Base-by-base conservation (phyloP, 768 basidiomycete genomes). In the Coprinellus micaceus region DNA sequence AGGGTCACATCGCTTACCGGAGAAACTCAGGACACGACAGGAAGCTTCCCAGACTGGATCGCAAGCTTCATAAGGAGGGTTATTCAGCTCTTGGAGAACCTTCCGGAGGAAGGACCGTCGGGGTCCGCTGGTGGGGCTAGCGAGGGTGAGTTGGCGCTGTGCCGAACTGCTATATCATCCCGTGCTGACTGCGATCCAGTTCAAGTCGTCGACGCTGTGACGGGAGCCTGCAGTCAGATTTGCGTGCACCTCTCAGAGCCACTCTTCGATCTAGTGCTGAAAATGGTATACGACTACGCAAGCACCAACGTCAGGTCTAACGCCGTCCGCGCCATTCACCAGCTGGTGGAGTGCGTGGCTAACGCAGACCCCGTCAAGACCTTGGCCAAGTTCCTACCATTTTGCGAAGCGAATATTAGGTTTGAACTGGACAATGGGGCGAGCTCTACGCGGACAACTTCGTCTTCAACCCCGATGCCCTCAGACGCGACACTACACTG, bases 401-500 rank as follows among this genome's bases (percentile, higher is more conserved):
- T 90, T 41, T 92, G 90, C 67, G 72, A 78, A 26, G 69, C 72
- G 15, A 89, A 86, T 57, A 94, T 96, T 61, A 72, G 77, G 10
- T 73, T 72, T 2, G 94, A 97, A 67, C 77, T 95, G 12, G 91
- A 94, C 60, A 85, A 87, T 61, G 94, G 94, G 4, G 93, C 94
- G 7, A 87, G 85, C 64, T 88, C 83, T 55, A 75, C 80, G 62
- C 80, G 79, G 67, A 86, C 87, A 15, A 93, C 90, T 1, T 86
- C 87, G 2, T 74, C 80, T 29, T 84, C 86, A 2, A 77, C 78
- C 1, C 84, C 87, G 1, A 71, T 89, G 39, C 85, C 89, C 2
- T 87, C 89, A 1, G 91, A 94, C 68, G 89, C 89, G 3, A 91
- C 91, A 17, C 75, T 96, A 49, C 91, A 94, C 63, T 93, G 91